phyloP scores from a whole-genome alignment of 371 early-diverging fungal genomes.

The Mucor irregularis region DNA sequence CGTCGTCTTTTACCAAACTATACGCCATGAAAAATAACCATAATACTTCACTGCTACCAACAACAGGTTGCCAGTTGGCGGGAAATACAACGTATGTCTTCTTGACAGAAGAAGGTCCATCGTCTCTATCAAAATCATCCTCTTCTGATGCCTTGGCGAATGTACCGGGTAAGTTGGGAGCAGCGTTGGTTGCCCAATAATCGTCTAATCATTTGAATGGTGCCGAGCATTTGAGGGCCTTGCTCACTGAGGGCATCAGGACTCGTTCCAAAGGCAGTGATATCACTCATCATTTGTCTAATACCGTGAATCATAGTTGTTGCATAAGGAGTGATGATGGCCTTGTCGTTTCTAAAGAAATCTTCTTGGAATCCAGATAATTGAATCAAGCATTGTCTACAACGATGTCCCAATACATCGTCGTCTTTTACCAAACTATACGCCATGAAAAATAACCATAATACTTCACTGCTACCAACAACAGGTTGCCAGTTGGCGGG shows the following conservation, averaged over 20 bases:
- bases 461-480: constrained; percentile 53
- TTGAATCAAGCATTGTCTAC: constrained; percentile 67
- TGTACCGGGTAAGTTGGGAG: constrained; percentile 49
- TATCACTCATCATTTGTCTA: constrained; percentile 51
- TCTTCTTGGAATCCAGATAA: constrained; percentile 71
- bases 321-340: constrained; percentile 45
- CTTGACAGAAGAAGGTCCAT: neutral
- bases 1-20: constrained; percentile 47
- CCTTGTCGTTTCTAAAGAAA: constrained; percentile 53
- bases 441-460: constrained; percentile 62
- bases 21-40: constrained; percentile 20
- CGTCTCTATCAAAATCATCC: constrained; percentile 34
- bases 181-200: constrained; percentile 46
- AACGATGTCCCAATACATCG: constrained; percentile 54
- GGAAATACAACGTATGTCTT: constrained; percentile 47
- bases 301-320: constrained; percentile 59
- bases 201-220: constrained; percentile 53
- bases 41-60: constrained; percentile 52
- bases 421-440: constrained; percentile 46
- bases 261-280: constrained; percentile 28
- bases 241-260: constrained; percentile 39
- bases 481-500: constrained; percentile 50
- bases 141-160: constrained; percentile 44
- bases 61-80: constrained; percentile 42
- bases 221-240: constrained; percentile 50